Evolutionary conservation across 345 rosid genomes (phyloP).

Genomic region (Moricandia moricandioides): DNA sequence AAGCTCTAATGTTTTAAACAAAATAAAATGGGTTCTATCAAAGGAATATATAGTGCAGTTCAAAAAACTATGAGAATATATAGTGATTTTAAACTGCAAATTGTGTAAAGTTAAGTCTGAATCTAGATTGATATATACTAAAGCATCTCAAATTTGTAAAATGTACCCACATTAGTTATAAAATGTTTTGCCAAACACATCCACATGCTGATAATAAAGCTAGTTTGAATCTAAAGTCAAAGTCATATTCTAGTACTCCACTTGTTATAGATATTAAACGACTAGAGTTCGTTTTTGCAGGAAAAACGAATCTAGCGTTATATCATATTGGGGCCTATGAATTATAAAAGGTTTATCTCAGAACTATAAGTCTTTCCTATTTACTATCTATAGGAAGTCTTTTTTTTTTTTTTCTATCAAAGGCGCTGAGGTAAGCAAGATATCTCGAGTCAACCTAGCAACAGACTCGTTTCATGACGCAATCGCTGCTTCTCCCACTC

Average conservation of each 20-base stretch:
- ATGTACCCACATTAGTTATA: background rate
- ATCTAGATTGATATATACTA: background rate
- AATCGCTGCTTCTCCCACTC: slow-evolving; percentile 25
- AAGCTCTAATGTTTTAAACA: background rate
- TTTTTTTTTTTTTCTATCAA: background rate
- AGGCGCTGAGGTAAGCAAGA: slow-evolving; percentile 9
- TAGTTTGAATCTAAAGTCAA: background rate
- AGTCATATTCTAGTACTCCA: background rate
- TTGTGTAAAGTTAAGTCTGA: background rate
- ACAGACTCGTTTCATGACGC: background rate
- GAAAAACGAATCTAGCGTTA: background rate
- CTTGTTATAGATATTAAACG: background rate
- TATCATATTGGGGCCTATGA: background rate
- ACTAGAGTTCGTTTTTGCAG: background rate
- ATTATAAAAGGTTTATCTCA: background rate
- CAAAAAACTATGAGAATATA: too few relatives aligned
- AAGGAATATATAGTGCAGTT: too few relatives aligned
- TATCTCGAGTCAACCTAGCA: slow-evolving; percentile 8
- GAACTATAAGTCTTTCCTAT: background rate
- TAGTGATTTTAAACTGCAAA: background rate
- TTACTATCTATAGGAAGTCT: background rate
- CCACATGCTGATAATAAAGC: background rate
- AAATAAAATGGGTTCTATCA: background rate
- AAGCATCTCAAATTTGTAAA: background rate
- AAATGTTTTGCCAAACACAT: background rate